Evolutionary conservation across 78 protist genomes (phyloP), one percentile per base, ranked within the genome.

Genomic region (Dictyostelium purpureum): DNA sequence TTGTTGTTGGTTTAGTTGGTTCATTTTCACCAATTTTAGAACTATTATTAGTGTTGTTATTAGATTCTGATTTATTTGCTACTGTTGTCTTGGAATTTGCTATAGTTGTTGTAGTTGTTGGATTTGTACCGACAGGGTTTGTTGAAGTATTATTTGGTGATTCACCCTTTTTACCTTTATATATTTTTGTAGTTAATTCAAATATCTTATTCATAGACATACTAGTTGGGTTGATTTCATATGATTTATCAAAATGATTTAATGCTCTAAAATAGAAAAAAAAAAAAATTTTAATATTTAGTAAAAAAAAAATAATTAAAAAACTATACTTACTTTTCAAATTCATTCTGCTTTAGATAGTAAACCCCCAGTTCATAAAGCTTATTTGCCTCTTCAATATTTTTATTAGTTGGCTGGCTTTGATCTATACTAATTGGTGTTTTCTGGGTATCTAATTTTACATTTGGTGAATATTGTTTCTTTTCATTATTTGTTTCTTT

Each of bases 141-240:
- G n/a, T 63, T 63, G 45, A 6, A 31, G 5, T 11, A 31, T 3
- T 66, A 19, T 4, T 66, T 67, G 1, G 12, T 67, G 33, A 37
- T 69, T 40, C n/a, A 69, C 9, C 37, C 19, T 75, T 57, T 24
- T 83, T 73, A 59, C 77, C 73, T 18, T 85, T 85, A 21, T 49
- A 71, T 7, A 85, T 85, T 14, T 71, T 19, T 59, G 42, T 85
- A 21, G 92, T 77, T 11, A 85, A 42, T 73, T 85, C 92, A 73
- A 85, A 85, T 33, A 85, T 74, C 52, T 85, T 85, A 28, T 85
- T 85, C 75, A 71, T 85, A 45, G 92, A 75, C 33, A 73, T 81
- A 21, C 59, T 73, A 2, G 92, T 85, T 71, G 92, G 92, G n/a
- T 85, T 70, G 12, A 73, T 70, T 49, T 85, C 92, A 85, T 85